Evolutionary conservation across 2,329 filamentous ascomycete genomes (phyloP).

Genomic region (Huntiella savannae): DNA sequence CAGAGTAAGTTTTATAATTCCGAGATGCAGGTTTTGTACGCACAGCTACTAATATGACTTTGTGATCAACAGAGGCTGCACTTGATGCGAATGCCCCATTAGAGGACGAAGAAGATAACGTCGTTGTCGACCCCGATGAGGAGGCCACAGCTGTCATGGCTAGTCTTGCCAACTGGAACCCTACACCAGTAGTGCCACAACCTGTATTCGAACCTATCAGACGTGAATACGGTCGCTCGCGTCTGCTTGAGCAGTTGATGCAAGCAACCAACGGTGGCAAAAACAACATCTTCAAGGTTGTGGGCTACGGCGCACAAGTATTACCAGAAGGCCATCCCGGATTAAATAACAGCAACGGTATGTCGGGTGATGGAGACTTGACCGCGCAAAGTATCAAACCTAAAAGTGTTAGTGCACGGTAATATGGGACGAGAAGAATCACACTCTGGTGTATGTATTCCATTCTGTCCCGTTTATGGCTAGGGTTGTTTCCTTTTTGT

Average conservation of each 20-base stretch:
- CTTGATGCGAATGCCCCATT: constrained; percentile 85
- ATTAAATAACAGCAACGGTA: constrained; percentile 31
- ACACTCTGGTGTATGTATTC: too few relatives aligned
- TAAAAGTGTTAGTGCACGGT: not conserved
- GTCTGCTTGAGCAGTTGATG: constrained; percentile 45
- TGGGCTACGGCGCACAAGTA: constrained; percentile 35
- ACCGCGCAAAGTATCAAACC: constrained; percentile 19
- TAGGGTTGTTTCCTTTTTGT: not conserved
- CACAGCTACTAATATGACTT: constrained; percentile 10
- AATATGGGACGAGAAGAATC: not conserved
- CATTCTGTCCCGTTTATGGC: too few relatives aligned
- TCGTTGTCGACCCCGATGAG: constrained; percentile 80
- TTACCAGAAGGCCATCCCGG: constrained; percentile 31
- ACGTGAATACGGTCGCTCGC: constrained; percentile 41
- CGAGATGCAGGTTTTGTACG: constrained; percentile 8
- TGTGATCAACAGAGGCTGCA: constrained; percentile 49
- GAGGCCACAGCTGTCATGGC: constrained; percentile 80
- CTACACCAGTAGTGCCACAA: constrained; percentile 57
- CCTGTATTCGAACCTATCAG: constrained; percentile 41
- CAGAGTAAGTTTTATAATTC: constrained; percentile 48
- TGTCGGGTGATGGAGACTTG: constrained; percentile 36
- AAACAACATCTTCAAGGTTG: constrained; percentile 45
- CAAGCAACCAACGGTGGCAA: constrained; percentile 47
- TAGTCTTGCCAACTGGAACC: constrained; percentile 55
- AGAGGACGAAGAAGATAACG: constrained; percentile 70